A percentile compares a stretch with the other conserved stretches of the same genome.
Conservation (phyloP, 768 basidiomycete genomes). For the Saitozyma podzolica region DNA sequence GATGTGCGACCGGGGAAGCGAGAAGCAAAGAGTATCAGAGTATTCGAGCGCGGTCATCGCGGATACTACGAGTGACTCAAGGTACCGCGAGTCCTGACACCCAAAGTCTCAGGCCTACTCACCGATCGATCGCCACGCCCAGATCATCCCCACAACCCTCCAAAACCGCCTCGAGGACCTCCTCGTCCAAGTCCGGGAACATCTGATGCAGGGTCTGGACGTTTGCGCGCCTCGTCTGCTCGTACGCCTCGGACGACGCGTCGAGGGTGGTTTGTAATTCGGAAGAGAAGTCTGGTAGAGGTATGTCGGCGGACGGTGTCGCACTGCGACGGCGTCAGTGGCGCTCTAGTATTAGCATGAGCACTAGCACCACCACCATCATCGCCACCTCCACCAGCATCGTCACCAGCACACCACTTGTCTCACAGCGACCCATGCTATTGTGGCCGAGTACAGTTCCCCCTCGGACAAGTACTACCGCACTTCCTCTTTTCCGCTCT, state of each 20-base stretch:
- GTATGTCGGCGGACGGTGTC: constrained; percentile 10
- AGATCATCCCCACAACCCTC: constrained; percentile 87
- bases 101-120: constrained; percentile 20
- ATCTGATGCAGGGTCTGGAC: constrained; percentile 77
- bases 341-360: background rate
- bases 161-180: constrained; percentile 83
- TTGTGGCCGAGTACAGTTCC: no score
- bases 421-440: no score
- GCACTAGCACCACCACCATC: no score
- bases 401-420: no score
- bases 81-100: background rate
- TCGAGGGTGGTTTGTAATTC: constrained; percentile 63
- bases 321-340: background rate
- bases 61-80: no score
- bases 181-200: constrained; percentile 77
- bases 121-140: constrained; percentile 77
- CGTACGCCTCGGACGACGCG: constrained; percentile 70
- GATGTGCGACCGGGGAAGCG: no score
- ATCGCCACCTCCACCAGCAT: no score
- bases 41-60: no score
- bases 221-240: constrained; percentile 61
- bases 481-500: no score
- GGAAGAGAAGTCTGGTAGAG: constrained; percentile 29
- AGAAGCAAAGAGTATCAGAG: no score
- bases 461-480: no score